These are phyloP conservation scores for Colletotrichum brevisporum DNA, from an alignment of 2,329 filamentous ascomycete genomes.

Conservation along the genomic window DNA sequence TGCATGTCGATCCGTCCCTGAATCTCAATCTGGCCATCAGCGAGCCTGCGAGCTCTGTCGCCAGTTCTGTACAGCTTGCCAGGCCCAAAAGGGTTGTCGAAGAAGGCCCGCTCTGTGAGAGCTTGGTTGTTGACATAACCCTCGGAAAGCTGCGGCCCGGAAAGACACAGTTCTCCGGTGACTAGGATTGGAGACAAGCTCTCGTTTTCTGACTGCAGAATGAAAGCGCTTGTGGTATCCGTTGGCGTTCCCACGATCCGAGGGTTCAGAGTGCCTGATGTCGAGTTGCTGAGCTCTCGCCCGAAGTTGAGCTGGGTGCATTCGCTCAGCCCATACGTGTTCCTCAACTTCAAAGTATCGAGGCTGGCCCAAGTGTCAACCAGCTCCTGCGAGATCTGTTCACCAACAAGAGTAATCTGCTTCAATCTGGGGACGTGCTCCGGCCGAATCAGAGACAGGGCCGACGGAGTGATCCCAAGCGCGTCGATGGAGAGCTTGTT, in stretches of 20 bases:
- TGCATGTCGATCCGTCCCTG: constrained; percentile 47
- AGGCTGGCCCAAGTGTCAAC: constrained; percentile 29
- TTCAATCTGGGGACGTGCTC: constrained; percentile 19
- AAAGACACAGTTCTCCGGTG: constrained; percentile 43
- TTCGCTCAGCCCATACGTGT: constrained; percentile 47
- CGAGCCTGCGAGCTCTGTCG: constrained; percentile 42
- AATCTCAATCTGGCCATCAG: constrained; percentile 45
- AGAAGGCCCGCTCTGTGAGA: constrained; percentile 12
- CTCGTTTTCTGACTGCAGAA: constrained; percentile 35
- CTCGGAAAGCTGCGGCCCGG: constrained; percentile 32
- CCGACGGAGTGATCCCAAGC: constrained; percentile 44
- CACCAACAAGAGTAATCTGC: constrained; percentile 43
- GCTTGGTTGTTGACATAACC: constrained; percentile 15
- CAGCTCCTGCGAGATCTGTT: constrained; percentile 42
- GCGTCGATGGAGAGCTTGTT: constrained; percentile 39
- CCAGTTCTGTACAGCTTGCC: constrained; percentile 44
- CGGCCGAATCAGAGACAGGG: constrained; percentile 39
- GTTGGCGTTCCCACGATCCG: constrained; percentile 15
- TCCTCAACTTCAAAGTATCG: constrained; percentile 39
- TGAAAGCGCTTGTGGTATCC: constrained; percentile 39
- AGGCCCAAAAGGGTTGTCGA: constrained; percentile 9
- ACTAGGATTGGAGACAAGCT: constrained; percentile 40
- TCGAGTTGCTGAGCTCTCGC: not conserved
- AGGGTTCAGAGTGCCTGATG: constrained; percentile 11
- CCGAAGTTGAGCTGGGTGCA: constrained; percentile 43